Percentiles rank a stretch among this genome's conserved stretches.
Conservation (phyloP, 1,284 basidiomycete genomes). For the Inonotus obliquus region DNA sequence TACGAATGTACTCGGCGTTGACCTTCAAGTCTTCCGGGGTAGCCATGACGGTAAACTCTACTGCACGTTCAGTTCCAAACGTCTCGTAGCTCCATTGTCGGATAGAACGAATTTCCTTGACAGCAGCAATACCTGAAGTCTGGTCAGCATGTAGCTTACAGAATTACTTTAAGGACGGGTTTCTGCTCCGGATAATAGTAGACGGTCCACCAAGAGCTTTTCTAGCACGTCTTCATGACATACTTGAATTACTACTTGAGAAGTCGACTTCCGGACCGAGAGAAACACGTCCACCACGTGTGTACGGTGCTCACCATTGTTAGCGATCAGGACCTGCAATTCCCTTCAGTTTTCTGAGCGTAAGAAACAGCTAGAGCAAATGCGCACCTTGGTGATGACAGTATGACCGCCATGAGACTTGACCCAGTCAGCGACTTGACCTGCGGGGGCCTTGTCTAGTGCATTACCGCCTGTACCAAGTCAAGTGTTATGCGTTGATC, state of each 20-base stretch:
- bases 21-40: conserved; percentile 98
- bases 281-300: not conserved
- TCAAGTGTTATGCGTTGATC: conserved; percentile 29
- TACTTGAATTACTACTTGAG: not conserved
- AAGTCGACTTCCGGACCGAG: not conserved
- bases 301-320: conserved; percentile 67
- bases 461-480: conserved; percentile 81
- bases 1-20: conserved; percentile 99
- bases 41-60: conserved; percentile 99
- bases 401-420: conserved; percentile 92
- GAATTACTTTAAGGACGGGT: conserved; percentile 4
- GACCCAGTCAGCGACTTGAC: conserved; percentile 89
- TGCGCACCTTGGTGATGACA: conserved; percentile 91
- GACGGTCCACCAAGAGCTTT: not conserved
- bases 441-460: conserved; percentile 75
- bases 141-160: conserved; percentile 22
- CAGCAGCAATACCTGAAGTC: conserved; percentile 86
- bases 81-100: conserved; percentile 99
- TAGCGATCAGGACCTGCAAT: conserved; percentile 86
- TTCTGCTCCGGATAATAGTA: not conserved
- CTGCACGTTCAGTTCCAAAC: conserved; percentile 91
- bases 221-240: not conserved
- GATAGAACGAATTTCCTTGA: conserved; percentile 98
- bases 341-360: not conserved
- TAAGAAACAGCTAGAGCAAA: not conserved